Base-by-base conservation (phyloP, 306 rosid species). In the Cicer pinnatifidum region DNA sequence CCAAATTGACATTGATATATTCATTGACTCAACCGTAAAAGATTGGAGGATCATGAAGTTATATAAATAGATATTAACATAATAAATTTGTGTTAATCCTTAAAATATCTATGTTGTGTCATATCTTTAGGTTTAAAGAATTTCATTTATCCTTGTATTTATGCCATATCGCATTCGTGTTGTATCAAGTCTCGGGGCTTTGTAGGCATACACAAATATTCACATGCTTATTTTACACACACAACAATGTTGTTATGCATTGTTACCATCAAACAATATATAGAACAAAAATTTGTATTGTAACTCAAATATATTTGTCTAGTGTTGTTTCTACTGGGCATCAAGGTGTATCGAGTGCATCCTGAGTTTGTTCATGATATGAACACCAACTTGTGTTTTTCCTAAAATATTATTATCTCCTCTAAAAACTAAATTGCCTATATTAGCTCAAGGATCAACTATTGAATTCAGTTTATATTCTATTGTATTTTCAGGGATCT, bases 401-500 rank as follows among this genome's bases (percentile, higher is more conserved):
- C 33, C 10, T 58, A 33, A 70, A 44, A 57, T 47, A 13, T 13
- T 47, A 35, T 47, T 28, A 35, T 65, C 57, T 58, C 38, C 28
- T 35, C 28, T 35, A 44, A 28, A 6, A 65, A 7, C 2, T 15
- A 16, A 38, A 28, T 59, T 19, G 1, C 44, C 11, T 54, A 51
- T 71, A 53, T 63, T 54, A 46, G 58, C 57, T 52, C 13, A 6
- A 7, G 16, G 33, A 37, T 63, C 10, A 58, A 43, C n/a, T 51
- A 11, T 68, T 66, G 44, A 50, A 69, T 77, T 71, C 40, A 5
- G 8, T 41, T 73, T 35, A 50, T 56, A 1, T 67, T 73, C 54
- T 33, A 3, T 64, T 81, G 56, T 76, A 33, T 64, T 64, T 70
- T 67, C 84, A 93, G 98, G 98, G 96, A 39, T 84, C 86, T 16